These are phyloP conservation scores for Alternaria dauci DNA, from an alignment of 2,329 filamentous ascomycete genomes.

Conservation along the genomic window DNA sequence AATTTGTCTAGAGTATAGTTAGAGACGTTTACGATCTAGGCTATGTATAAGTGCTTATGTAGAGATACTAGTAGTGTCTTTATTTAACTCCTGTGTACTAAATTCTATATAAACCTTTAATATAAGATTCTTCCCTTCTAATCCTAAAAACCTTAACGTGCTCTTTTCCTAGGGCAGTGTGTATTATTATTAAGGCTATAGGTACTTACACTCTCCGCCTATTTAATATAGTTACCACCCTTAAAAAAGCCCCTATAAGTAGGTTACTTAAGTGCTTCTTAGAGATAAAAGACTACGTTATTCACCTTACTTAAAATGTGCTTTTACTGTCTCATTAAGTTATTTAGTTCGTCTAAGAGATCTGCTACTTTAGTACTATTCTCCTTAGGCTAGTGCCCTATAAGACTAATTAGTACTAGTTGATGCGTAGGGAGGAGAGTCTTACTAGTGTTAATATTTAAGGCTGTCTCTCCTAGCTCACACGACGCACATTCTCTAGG, in stretches of 20 bases:
- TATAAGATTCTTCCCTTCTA: background rate
- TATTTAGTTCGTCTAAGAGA: constrained; percentile 4
- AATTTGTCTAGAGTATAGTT: background rate
- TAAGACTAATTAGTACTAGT: constrained; percentile 3
- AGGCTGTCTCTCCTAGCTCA: background rate
- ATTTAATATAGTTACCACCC: background rate
- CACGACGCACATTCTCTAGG: background rate
- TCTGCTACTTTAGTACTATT: constrained; percentile 1
- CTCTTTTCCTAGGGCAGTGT: background rate
- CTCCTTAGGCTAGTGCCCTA: background rate
- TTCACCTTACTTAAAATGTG: background rate
- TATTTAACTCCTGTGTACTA: background rate
- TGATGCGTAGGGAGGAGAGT: background rate
- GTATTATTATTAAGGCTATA: background rate
- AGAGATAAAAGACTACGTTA: background rate
- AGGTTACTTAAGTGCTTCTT: too few relatives aligned
- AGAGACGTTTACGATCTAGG: background rate
- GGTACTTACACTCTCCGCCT: background rate
- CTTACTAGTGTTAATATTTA: constrained; percentile 1
- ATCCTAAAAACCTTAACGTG: background rate
- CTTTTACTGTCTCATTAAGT: constrained; percentile 3
- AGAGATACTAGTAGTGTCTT: background rate
- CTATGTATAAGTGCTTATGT: background rate
- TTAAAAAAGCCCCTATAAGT: background rate
- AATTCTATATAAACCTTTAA: background rate